A percentile compares a stretch with the other conserved stretches of the same genome.
phyloP scores from a whole-genome alignment of 139 green algal genomes.

The Diplosphaera chodatii region DNA sequence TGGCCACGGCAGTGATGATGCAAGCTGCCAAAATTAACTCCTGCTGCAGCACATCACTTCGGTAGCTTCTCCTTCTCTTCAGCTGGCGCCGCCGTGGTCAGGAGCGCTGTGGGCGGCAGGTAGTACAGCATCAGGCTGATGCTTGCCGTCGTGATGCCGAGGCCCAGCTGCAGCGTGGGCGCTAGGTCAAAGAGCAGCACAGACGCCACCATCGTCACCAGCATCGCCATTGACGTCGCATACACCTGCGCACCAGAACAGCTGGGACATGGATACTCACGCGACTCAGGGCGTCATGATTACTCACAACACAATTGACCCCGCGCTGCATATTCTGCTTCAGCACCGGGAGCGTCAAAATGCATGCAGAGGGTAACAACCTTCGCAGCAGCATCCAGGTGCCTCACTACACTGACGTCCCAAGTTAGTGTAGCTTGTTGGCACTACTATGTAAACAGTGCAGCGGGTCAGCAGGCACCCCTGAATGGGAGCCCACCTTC shows the following conservation, averaged over 20 bases:
- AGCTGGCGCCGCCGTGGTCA: background rate
- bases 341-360: too few species aligned
- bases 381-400: too few species aligned
- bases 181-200: slow-evolving; percentile 40
- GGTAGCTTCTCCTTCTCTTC: background rate
- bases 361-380: too few species aligned
- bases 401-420: too few species aligned
- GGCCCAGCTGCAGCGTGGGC: slow-evolving; percentile 40
- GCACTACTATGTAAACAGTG: too few species aligned
- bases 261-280: background rate
- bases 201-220: slow-evolving; percentile 51
- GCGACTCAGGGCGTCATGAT: too few species aligned
- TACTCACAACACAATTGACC: too few species aligned
- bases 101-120: slow-evolving; percentile 8
- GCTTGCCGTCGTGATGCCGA: slow-evolving; percentile 50
- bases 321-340: too few species aligned
- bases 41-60: background rate
- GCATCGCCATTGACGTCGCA: slow-evolving; percentile 61
- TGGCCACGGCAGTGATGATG: too few species aligned
- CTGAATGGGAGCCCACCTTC: slow-evolving; percentile 40
- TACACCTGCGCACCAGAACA: slow-evolving; percentile 44
- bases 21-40: too few species aligned
- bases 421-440: too few species aligned
- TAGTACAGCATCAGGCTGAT: slow-evolving; percentile 43
- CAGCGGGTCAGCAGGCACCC: too few species aligned